Evolutionary conservation across 2,329 filamentous ascomycete genomes (phyloP).

Genomic region (Aspergillus novofumigatus): DNA sequence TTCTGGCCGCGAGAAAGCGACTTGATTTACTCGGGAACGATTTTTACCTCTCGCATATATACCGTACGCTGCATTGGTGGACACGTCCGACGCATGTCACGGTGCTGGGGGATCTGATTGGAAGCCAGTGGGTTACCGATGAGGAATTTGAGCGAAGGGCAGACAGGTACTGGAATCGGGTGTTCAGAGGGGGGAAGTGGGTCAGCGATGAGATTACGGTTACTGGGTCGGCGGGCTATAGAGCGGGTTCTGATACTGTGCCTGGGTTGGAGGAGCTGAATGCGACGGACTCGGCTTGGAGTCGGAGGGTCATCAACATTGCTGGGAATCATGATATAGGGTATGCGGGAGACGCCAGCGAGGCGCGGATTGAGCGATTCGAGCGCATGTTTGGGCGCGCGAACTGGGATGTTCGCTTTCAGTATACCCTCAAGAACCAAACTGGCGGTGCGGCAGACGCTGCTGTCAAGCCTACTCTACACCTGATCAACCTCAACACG

Average conservation of each 20-base stretch:
- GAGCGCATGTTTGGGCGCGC: conserved; percentile 79
- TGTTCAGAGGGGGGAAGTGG: conserved; percentile 65
- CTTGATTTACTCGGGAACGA: conserved; percentile 92
- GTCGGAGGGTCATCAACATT: conserved; percentile 76
- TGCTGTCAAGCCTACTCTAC: conserved; percentile 57
- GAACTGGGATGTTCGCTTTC: conserved; percentile 84
- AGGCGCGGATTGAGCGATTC: conserved; percentile 72
- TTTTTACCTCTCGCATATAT: conserved; percentile 89
- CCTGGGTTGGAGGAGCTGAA: conserved; percentile 28
- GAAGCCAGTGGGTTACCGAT: conserved; percentile 91
- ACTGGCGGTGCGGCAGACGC: background rate
- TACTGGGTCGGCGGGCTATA: conserved; percentile 32
- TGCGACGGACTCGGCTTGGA: conserved; percentile 56
- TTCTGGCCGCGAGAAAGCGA: conserved; percentile 69
- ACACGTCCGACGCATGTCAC: conserved; percentile 78
- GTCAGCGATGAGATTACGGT: conserved; percentile 49
- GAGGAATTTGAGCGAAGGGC: conserved; percentile 74
- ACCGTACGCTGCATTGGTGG: conserved; percentile 80
- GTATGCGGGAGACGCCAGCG: conserved; percentile 85
- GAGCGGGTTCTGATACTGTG: conserved; percentile 33
- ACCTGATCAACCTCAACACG: conserved; percentile 81
- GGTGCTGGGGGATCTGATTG: conserved; percentile 85
- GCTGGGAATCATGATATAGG: conserved; percentile 96
- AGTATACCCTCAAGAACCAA: conserved; percentile 41
- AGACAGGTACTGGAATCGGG: conserved; percentile 71